A percentile compares a stretch with the other conserved stretches of the same genome.
Conservation (phyloP, 2,329 filamentous ascomycete genomes). For the Dryadomyces quercus-mongolicae region DNA sequence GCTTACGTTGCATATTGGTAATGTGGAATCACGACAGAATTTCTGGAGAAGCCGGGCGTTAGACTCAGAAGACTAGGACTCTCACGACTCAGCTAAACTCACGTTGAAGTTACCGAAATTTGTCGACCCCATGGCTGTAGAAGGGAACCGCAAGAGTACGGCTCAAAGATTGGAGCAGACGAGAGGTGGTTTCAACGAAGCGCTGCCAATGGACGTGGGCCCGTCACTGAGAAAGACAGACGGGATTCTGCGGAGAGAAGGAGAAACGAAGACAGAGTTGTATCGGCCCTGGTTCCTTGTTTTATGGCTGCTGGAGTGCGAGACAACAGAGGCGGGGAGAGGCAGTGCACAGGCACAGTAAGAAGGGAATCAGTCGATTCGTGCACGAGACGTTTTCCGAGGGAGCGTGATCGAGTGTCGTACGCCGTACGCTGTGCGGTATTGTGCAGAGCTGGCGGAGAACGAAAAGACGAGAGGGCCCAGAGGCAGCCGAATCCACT, state of each 20-base stretch:
- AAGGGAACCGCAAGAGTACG: slow-evolving; percentile 7
- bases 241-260: not conserved
- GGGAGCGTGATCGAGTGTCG: not conserved
- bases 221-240: not conserved
- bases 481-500: too few species aligned
- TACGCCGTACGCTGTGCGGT: too few species aligned
- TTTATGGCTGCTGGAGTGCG: not conserved
- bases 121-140: slow-evolving; percentile 41
- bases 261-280: not conserved
- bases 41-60: slow-evolving; percentile 35
- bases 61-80: too few species aligned
- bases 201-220: not conserved
- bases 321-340: not conserved
- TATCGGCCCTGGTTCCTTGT: too few species aligned
- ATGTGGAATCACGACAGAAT: slow-evolving; percentile 73
- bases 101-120: slow-evolving; percentile 51
- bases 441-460: too few species aligned
- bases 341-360: not conserved
- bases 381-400: not conserved
- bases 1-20: slow-evolving; percentile 74
- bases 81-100: too few species aligned
- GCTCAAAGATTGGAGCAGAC: not conserved
- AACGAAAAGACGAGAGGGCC: too few species aligned
- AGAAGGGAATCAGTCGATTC: not conserved
- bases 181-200: not conserved